Percentiles rank a stretch among this genome's conserved stretches.
Evolutionary conservation across 352 stramenopile genomes (phyloP).

Genomic region (Blastocystis sp.): DNA sequence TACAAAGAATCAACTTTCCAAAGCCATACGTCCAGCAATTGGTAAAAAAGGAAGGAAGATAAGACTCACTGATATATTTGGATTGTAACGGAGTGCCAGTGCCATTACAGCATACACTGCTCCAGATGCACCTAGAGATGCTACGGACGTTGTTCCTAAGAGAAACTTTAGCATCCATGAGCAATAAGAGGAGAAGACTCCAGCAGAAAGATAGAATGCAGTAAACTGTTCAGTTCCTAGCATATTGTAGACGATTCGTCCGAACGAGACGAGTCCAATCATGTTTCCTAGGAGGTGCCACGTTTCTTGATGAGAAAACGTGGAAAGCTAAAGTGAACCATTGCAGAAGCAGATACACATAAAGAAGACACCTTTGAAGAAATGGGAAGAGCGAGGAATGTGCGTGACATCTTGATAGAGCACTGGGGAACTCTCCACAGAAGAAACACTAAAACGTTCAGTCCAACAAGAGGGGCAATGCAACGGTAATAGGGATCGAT

Average conservation of each 20-base stretch:
- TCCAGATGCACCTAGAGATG: conserved; percentile 51
- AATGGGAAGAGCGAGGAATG: not conserved
- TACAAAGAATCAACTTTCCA: not conserved
- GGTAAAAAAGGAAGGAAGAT: conserved; percentile 55
- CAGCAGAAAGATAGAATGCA: conserved; percentile 37
- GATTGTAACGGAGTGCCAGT: not conserved
- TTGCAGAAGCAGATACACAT: not conserved
- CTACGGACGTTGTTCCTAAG: not conserved
- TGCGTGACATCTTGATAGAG: not conserved
- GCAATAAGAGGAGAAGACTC: conserved; percentile 36
- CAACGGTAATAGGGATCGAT: not conserved
- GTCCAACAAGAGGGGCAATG: not conserved
- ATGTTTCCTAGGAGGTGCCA: conserved; percentile 26
- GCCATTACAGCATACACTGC: conserved; percentile 46
- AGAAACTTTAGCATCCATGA: conserved; percentile 12
- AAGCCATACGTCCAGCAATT: not conserved
- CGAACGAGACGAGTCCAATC: conserved; percentile 20
- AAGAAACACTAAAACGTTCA: not conserved
- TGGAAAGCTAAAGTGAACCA: not conserved
- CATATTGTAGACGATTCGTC: not conserved
- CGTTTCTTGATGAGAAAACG: conserved; percentile 15
- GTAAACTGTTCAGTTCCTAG: conserved; percentile 44
- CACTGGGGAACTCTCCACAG: conserved; percentile 4
- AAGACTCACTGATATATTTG: not conserved
- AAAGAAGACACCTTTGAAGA: not conserved